Percentiles rank a stretch among this genome's conserved stretches.
These are phyloP conservation scores for Citrus glauca DNA, from an alignment of 345 rosid genomes.

Conservation along the genomic window DNA sequence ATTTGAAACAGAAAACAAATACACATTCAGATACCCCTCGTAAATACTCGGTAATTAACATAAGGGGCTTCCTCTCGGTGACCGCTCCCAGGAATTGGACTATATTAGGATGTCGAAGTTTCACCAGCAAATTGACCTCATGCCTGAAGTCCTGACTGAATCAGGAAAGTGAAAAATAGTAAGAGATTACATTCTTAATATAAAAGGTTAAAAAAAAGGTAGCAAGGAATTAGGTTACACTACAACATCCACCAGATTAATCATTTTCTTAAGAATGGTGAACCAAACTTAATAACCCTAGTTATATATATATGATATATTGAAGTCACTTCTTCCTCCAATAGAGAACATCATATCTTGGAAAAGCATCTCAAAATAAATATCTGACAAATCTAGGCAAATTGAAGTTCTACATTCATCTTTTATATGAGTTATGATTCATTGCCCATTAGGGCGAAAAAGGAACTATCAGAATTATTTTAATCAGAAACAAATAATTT, in stretches of 20 bases:
- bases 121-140: slow-evolving; percentile 93
- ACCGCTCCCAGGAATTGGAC: slow-evolving; percentile 99
- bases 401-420: background rate
- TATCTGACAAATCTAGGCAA: background rate
- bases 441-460: slow-evolving; percentile 1
- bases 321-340: background rate
- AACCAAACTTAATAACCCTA: background rate
- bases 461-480: background rate
- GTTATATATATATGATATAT: background rate
- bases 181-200: slow-evolving; percentile 3
- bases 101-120: slow-evolving; percentile 99
- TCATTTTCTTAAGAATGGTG: slow-evolving; percentile 7
- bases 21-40: slow-evolving; percentile 67
- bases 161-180: slow-evolving; percentile 19
- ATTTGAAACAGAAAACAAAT: slow-evolving; percentile 13
- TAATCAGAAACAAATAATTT: background rate
- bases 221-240: background rate
- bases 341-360: background rate
- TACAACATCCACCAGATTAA: slow-evolving; percentile 8
- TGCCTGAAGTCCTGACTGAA: slow-evolving; percentile 99
- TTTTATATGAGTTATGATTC: slow-evolving; percentile 4
- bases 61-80: slow-evolving; percentile 98
- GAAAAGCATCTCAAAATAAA: background rate
- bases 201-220: background rate
- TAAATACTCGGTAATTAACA: slow-evolving; percentile 91